These are phyloP conservation scores for Pythium rishiriense DNA, from an alignment of 352 stramenopile genomes.

Conservation along the genomic window DNA sequence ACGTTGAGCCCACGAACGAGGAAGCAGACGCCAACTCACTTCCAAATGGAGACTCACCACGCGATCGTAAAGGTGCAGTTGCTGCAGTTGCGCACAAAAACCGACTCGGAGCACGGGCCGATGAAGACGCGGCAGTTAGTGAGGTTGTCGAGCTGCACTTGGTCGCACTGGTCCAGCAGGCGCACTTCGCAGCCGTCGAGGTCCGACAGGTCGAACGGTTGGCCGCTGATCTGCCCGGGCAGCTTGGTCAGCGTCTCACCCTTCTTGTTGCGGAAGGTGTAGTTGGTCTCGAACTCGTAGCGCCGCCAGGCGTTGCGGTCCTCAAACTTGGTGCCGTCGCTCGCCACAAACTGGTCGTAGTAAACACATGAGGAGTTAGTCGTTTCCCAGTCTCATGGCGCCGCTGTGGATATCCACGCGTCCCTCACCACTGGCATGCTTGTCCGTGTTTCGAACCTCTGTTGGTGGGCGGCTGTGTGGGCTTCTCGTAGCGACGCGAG, in stretches of 20 bases:
- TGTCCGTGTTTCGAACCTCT: neutral
- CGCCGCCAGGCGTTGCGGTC: constrained; percentile 79
- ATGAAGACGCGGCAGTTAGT: constrained; percentile 88
- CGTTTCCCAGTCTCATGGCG: too few relatives aligned
- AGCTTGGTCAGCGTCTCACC: constrained; percentile 79
- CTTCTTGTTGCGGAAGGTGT: constrained; percentile 88
- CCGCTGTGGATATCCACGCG: too few relatives aligned
- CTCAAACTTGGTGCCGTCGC: constrained; percentile 86
- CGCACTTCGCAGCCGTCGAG: constrained; percentile 80
- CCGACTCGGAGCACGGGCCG: constrained; percentile 80
- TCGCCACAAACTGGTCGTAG: constrained; percentile 87
- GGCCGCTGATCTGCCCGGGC: constrained; percentile 78
- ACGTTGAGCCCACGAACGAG: neutral
- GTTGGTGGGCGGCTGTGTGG: too few relatives aligned
- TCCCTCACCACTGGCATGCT: constrained; percentile 21
- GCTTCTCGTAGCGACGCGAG: too few relatives aligned
- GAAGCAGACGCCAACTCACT: too few relatives aligned
- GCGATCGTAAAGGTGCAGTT: constrained; percentile 90
- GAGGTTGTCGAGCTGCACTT: constrained; percentile 91
- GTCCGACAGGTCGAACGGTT: constrained; percentile 89
- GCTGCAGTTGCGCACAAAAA: constrained; percentile 90
- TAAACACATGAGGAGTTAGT: too few relatives aligned
- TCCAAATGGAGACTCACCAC: too few relatives aligned
- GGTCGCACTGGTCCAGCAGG: constrained; percentile 87
- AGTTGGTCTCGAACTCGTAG: constrained; percentile 92